Conservation (phyloP, 306 rosid genomes). For the Biancaea sappan region DNA sequence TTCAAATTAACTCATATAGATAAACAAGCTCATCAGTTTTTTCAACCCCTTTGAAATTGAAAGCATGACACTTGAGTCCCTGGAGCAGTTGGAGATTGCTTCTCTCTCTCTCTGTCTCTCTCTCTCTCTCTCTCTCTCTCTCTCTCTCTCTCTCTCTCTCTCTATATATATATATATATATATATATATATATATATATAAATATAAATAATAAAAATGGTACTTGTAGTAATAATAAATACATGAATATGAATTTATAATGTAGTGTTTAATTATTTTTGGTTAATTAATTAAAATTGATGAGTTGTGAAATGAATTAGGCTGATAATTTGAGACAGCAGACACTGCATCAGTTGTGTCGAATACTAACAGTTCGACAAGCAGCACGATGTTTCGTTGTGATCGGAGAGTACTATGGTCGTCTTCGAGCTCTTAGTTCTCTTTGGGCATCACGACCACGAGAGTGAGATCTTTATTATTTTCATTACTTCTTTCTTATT, state of each 20-base stretch:
- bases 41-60: constrained; percentile 35
- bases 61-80: neutral
- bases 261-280: neutral
- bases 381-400: constrained; percentile 77
- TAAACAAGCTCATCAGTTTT: constrained; percentile 28
- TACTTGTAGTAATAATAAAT: neutral
- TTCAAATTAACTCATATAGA: constrained; percentile 31
- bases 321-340: constrained; percentile 93
- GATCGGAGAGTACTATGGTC: constrained; percentile 75
- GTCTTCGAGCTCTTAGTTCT: constrained; percentile 88
- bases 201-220: neutral
- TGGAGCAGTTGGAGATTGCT: constrained; percentile 20
- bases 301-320: constrained; percentile 50
- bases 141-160: no score
- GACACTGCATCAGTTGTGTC: constrained; percentile 79
- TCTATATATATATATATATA: no score
- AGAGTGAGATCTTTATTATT: constrained; percentile 49
- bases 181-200: neutral
- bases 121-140: no score
- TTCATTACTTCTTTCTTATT: neutral
- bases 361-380: constrained; percentile 76
- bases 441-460: constrained; percentile 87
- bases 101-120: no score
- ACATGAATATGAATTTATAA: neutral
- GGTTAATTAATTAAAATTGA: no score